These are phyloP conservation scores for Podila minutissima DNA, from an alignment of 192 early-diverging fungal species.

Conservation along the genomic window DNA sequence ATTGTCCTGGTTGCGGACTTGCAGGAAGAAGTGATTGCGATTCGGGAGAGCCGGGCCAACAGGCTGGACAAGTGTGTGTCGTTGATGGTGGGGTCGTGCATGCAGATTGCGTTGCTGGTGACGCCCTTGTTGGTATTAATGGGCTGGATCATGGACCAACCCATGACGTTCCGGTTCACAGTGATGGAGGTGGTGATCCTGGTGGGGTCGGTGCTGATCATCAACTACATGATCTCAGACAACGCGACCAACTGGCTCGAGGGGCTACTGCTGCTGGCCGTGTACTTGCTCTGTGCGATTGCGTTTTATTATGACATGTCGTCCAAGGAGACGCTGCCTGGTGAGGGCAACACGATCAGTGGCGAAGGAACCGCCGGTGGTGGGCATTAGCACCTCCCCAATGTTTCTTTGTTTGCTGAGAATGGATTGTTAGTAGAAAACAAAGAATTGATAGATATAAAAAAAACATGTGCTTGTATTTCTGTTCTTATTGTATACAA, in stretches of 20 bases:
- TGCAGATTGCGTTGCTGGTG: constrained; percentile 88
- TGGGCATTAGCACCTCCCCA: not conserved
- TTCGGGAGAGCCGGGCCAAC: constrained; percentile 45
- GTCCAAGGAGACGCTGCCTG: not conserved
- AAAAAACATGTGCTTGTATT: too few species aligned
- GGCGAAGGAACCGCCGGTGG: constrained; percentile 1
- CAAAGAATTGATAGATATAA: too few species aligned
- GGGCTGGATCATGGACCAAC: constrained; percentile 85
- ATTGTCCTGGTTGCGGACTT: constrained; percentile 71
- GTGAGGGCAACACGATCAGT: not conserved
- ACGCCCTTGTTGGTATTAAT: constrained; percentile 74
- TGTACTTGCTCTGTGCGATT: constrained; percentile 77
- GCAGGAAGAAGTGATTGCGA: constrained; percentile 62
- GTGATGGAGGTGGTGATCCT: constrained; percentile 83
- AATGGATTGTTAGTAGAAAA: too few species aligned
- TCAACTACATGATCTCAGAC: constrained; percentile 84
- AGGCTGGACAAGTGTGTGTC: constrained; percentile 10
- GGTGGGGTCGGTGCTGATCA: constrained; percentile 79
- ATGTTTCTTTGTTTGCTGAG: not conserved
- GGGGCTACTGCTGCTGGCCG: constrained; percentile 81
- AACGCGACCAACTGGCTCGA: constrained; percentile 95
- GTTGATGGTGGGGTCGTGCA: constrained; percentile 23
- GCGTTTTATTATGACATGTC: constrained; percentile 64
- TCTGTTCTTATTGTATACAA: too few species aligned
- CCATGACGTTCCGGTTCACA: constrained; percentile 87